Percentiles rank a stretch among this genome's conserved stretches.
phyloP scores from a whole-genome alignment of 192 early-diverging fungal species.

The Backusella circina region DNA sequence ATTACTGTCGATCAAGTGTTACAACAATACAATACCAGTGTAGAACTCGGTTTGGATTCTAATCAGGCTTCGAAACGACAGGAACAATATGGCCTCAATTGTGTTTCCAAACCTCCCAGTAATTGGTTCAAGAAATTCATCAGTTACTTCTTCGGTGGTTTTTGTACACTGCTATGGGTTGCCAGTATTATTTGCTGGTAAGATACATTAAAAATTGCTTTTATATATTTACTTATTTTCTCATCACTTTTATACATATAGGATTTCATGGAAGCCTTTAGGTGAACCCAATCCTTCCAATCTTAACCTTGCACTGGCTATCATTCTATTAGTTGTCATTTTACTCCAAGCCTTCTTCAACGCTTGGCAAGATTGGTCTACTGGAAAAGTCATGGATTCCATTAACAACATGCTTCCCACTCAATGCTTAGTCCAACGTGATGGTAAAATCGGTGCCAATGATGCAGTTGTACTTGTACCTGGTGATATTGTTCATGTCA shows the following conservation, averaged over 20 bases:
- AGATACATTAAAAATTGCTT: not conserved
- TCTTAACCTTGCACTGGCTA: constrained; percentile 54
- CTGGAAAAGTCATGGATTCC: constrained; percentile 64
- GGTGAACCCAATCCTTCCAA: constrained; percentile 41
- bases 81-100: constrained; percentile 39
- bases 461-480: constrained; percentile 72
- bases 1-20: constrained; percentile 35
- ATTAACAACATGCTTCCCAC: constrained; percentile 69
- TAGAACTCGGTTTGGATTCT: constrained; percentile 33
- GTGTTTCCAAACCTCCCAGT: constrained; percentile 30
- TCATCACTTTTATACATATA: not conserved
- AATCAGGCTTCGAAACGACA: constrained; percentile 31
- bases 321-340: constrained; percentile 63
- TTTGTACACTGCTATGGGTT: constrained; percentile 67
- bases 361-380: constrained; percentile 69
- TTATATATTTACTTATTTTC: not conserved
- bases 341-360: constrained; percentile 62
- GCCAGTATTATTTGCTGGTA: constrained; percentile 57
- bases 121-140: constrained; percentile 41
- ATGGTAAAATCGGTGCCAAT: constrained; percentile 55
- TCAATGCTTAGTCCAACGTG: constrained; percentile 67
- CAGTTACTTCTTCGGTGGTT: constrained; percentile 63
- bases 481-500: constrained; percentile 78
- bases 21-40: constrained; percentile 36
- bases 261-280: constrained; percentile 61